A percentile compares a stretch with the other conserved stretches of the same genome.
Conservation (phyloP, 768 basidiomycete genomes). For the Collybia nuda region DNA sequence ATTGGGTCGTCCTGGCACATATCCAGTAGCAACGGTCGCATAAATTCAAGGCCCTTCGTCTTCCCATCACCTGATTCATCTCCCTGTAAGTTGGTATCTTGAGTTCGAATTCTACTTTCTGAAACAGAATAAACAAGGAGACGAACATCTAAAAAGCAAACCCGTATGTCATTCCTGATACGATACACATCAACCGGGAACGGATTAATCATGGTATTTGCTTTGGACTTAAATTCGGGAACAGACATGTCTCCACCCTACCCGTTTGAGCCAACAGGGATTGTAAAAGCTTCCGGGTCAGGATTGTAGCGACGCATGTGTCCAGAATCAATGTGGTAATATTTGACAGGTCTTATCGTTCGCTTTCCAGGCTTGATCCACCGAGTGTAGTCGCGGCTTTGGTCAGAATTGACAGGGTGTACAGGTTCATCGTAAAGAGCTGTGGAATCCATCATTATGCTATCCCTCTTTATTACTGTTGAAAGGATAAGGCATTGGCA, state of each 20-base stretch:
- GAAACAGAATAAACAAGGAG: neutral
- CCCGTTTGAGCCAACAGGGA: slow-evolving; percentile 17
- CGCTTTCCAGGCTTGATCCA: slow-evolving; percentile 11
- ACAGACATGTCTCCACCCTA: slow-evolving; percentile 39
- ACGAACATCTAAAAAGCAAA: slow-evolving; percentile 10
- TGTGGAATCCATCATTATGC: slow-evolving; percentile 27
- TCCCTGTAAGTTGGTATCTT: neutral
- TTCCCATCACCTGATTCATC: neutral
- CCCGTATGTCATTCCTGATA: slow-evolving; percentile 26
- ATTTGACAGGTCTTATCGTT: slow-evolving; percentile 21
- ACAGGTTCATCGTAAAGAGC: slow-evolving; percentile 15
- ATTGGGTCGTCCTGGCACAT: slow-evolving; percentile 33
- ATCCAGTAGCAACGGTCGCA: slow-evolving; percentile 25
- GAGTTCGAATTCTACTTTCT: neutral
- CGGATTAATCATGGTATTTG: slow-evolving; percentile 18
- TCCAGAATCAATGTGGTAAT: slow-evolving; percentile 31
- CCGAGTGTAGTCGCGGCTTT: slow-evolving; percentile 14
- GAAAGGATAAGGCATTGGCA: too few relatives aligned
- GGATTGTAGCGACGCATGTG: slow-evolving; percentile 24
- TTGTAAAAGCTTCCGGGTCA: slow-evolving; percentile 20
- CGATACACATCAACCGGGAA: slow-evolving; percentile 37
- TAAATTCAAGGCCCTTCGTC: slow-evolving; percentile 24
- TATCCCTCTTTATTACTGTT: slow-evolving; percentile 13
- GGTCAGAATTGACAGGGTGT: slow-evolving; percentile 16
- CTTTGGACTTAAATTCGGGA: slow-evolving; percentile 19